These are phyloP conservation scores for Sugiyamaella xylanicola DNA, from an alignment of 1,139 yeast species.

Conservation along the genomic window DNA sequence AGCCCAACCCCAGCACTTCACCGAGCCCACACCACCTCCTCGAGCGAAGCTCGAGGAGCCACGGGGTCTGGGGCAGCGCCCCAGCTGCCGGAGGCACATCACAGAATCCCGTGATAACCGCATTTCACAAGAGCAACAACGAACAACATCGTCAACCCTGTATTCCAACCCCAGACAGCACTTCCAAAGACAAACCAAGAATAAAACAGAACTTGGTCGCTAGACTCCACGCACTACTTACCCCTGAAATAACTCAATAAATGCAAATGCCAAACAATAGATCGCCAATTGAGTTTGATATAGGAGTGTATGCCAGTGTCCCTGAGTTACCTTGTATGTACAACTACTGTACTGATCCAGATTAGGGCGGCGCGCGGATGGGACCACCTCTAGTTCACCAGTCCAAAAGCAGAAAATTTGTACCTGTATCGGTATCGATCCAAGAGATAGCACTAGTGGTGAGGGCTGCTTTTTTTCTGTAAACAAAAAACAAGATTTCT, in stretches of 20 bases:
- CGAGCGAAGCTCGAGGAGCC: too few species aligned
- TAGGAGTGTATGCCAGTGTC: not conserved
- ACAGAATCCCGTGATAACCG: too few species aligned
- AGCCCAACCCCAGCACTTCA: too few species aligned
- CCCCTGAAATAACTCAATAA: slow-evolving; percentile 2
- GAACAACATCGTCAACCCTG: too few species aligned
- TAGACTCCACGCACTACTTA: not conserved
- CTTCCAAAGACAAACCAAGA: too few species aligned
- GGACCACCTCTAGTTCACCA: not conserved
- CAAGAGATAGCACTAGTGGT: too few species aligned
- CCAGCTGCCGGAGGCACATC: not conserved
- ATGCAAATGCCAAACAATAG: not conserved
- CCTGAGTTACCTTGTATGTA: not conserved
- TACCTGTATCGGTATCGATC: too few species aligned
- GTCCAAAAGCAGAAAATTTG: not conserved
- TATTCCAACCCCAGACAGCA: too few species aligned
- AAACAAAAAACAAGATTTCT: too few species aligned
- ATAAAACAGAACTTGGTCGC: not conserved
- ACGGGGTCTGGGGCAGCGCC: not conserved
- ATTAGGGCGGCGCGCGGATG: not conserved
- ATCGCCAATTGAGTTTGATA: slow-evolving; percentile 2
- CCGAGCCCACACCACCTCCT: too few species aligned
- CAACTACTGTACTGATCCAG: not conserved
- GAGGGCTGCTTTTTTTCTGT: too few species aligned
- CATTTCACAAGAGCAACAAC: too few species aligned